Conservation (phyloP, 768 basidiomycete species). For the Paxillus rubicundulus region DNA sequence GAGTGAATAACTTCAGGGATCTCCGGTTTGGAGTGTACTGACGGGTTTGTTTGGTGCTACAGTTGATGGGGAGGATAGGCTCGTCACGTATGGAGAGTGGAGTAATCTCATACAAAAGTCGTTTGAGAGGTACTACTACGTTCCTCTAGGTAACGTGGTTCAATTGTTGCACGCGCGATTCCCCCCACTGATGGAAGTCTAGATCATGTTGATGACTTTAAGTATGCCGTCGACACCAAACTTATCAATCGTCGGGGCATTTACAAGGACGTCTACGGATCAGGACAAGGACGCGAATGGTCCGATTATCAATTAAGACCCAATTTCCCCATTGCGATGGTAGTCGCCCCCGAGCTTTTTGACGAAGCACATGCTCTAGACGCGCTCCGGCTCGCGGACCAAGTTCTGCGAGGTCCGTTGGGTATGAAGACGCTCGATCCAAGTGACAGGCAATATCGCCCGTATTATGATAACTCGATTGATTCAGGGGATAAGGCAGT, state of each 20-base stretch:
- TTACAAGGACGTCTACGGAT: conserved; percentile 97
- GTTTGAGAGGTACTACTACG: conserved; percentile 89
- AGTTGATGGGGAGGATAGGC: conserved; percentile 68
- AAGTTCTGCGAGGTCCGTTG: conserved; percentile 78
- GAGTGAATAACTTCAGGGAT: conserved; percentile 28
- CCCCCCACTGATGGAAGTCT: conserved; percentile 5
- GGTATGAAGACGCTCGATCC: conserved; percentile 98
- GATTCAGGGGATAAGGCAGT: conserved; percentile 79
- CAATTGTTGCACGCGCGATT: neutral
- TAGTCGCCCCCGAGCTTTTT: conserved; percentile 95
- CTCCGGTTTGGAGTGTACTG: neutral
- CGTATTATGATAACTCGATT: conserved; percentile 90
- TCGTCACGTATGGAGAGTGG: conserved; percentile 92
- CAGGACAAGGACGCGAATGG: conserved; percentile 86
- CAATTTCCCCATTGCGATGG: conserved; percentile 96
- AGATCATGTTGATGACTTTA: conserved; percentile 71
- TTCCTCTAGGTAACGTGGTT: conserved; percentile 61
- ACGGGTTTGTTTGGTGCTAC: conserved; percentile 7
- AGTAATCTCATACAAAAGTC: conserved; percentile 75
- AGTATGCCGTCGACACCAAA: conserved; percentile 65
- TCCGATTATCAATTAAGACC: conserved; percentile 94
- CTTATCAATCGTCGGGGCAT: conserved; percentile 89
- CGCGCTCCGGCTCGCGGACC: conserved; percentile 78
- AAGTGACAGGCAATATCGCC: conserved; percentile 82
- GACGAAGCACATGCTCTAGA: conserved; percentile 73